A percentile compares a stretch with the other conserved stretches of the same genome.
These are phyloP conservation scores for Corylus avellana DNA, from an alignment of 306 rosid species.

Conservation along the genomic window DNA sequence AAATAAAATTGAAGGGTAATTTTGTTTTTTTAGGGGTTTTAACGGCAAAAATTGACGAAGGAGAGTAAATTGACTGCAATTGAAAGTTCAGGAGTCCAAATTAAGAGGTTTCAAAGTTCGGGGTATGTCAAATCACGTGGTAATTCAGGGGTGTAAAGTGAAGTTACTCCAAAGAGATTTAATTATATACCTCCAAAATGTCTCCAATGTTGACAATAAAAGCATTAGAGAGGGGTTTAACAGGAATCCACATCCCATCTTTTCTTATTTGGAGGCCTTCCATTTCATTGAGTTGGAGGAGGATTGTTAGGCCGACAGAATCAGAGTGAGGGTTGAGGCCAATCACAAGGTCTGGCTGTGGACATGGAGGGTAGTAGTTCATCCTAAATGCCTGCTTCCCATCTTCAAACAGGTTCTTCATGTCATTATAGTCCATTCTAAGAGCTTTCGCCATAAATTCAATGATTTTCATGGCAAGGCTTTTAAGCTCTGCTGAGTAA, in stretches of 20 bases:
- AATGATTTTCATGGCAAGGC: conserved; percentile 21
- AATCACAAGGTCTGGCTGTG: conserved; percentile 36
- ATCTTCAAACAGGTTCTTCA: conserved; percentile 29
- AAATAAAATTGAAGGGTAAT: too few relatives aligned
- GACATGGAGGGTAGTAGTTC: conserved; percentile 50
- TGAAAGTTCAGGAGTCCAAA: too few relatives aligned
- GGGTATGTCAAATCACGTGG: too few relatives aligned
- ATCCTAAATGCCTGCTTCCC: conserved; percentile 34
- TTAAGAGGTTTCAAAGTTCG: too few relatives aligned
- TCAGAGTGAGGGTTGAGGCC: conserved; percentile 43
- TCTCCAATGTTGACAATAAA: conserved; percentile 42
- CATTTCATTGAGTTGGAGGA: conserved; percentile 36
- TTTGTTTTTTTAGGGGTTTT: too few relatives aligned
- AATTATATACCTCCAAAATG: conserved; percentile 31
- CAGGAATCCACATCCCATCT: conserved; percentile 37
- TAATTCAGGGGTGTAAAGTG: too few relatives aligned
- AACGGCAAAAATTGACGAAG: too few relatives aligned
- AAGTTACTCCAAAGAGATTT: too few relatives aligned
- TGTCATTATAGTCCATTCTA: conserved; percentile 22
- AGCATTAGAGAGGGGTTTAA: conserved; percentile 31
- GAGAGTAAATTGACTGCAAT: too few relatives aligned
- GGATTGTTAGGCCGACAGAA: conserved; percentile 29
- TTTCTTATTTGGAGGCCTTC: conserved; percentile 41
- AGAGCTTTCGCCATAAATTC: conserved; percentile 26
- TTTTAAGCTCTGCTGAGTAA: conserved; percentile 22